These are phyloP conservation scores for Lomentospora prolificans DNA, from an alignment of 2,329 filamentous ascomycete genomes.

Conservation along the genomic window DNA sequence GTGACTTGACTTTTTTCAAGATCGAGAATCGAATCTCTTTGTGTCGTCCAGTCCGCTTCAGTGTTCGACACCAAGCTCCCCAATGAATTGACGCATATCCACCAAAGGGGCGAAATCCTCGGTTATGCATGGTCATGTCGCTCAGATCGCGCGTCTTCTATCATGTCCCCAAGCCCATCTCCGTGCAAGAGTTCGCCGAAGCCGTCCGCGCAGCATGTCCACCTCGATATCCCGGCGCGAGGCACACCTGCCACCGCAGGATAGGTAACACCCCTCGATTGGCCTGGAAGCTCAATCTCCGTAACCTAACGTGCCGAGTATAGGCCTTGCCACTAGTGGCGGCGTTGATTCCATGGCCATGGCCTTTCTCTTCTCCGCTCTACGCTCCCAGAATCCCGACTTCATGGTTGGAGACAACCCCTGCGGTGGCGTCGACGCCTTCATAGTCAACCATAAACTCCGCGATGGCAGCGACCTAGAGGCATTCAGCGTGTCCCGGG, in stretches of 20 bases:
- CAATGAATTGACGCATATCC: background rate
- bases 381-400: slow-evolving; percentile 23
- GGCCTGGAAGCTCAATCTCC: too few relatives aligned
- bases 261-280: slow-evolving; percentile 8
- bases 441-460: slow-evolving; percentile 49
- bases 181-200: slow-evolving; percentile 9
- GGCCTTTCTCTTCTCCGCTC: slow-evolving; percentile 57
- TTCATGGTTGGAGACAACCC: slow-evolving; percentile 36
- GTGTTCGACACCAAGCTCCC: too few relatives aligned
- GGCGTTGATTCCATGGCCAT: slow-evolving; percentile 98
- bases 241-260: background rate
- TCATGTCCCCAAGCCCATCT: slow-evolving; percentile 27
- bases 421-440: slow-evolving; percentile 27
- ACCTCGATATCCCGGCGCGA: slow-evolving; percentile 1
- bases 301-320: background rate
- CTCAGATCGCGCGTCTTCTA: slow-evolving; percentile 22
- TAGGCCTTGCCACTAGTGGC: slow-evolving; percentile 72
- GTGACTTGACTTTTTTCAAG: background rate
- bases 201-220: slow-evolving; percentile 7
- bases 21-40: too few relatives aligned
- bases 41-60: too few relatives aligned
- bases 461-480: slow-evolving; percentile 43
- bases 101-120: background rate
- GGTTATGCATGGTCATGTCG: slow-evolving; percentile 18
- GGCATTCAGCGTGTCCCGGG: slow-evolving; percentile 33